Conservation (phyloP, 1,284 basidiomycete species). For the Lignosus rhinocerotis region DNA sequence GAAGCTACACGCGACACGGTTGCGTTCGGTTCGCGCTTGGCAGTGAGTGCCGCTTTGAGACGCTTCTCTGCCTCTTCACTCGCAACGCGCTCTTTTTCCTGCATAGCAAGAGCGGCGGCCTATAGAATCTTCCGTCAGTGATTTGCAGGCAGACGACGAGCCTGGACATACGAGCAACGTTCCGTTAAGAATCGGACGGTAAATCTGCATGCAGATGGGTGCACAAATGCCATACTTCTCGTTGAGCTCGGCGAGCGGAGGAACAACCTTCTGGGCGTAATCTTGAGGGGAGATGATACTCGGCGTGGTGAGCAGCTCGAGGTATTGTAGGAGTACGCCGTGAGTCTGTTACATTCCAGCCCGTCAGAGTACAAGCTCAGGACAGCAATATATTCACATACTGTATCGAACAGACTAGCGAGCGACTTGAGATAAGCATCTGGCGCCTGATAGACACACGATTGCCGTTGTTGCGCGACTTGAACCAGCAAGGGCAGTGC, state of each 20-base stretch:
- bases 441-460: slow-evolving; percentile 70
- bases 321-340: slow-evolving; percentile 74
- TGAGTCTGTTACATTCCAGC: slow-evolving; percentile 54
- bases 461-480: slow-evolving; percentile 85
- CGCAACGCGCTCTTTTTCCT: slow-evolving; percentile 64
- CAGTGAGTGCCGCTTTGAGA: slow-evolving; percentile 71
- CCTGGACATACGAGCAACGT: slow-evolving; percentile 54
- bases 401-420: slow-evolving; percentile 84
- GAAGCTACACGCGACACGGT: slow-evolving; percentile 61
- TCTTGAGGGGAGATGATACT: slow-evolving; percentile 58
- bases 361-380: slow-evolving; percentile 30
- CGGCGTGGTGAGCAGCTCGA: slow-evolving; percentile 71
- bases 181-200: slow-evolving; percentile 77
- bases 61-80: slow-evolving; percentile 76
- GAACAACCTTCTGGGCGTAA: slow-evolving; percentile 66
- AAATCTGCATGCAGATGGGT: slow-evolving; percentile 89
- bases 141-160: neutral
- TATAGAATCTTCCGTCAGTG: slow-evolving; percentile 26
- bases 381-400: slow-evolving; percentile 42
- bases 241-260: slow-evolving; percentile 72
- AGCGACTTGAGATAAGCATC: slow-evolving; percentile 83
- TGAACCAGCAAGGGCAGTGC: slow-evolving; percentile 85
- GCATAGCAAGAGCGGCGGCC: slow-evolving; percentile 57
- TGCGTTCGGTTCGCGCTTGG: slow-evolving; percentile 67
- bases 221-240: slow-evolving; percentile 76